Conservation (phyloP, 768 basidiomycete species). For the Lactifluus echinatus region DNA sequence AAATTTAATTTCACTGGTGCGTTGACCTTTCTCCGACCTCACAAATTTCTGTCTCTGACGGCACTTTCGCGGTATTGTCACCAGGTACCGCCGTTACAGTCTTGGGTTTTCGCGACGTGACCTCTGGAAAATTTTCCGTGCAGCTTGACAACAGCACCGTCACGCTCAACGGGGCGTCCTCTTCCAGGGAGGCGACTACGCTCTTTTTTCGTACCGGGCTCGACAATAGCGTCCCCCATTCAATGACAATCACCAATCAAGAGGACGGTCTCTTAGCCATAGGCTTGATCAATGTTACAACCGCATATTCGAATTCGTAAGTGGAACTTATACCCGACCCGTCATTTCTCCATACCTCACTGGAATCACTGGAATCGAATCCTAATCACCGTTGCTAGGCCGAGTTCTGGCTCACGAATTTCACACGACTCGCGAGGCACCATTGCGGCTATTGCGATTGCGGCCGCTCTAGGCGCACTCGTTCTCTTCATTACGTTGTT, state of each 20-base stretch:
- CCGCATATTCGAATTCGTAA: constrained; percentile 21
- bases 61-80: not conserved
- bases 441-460: constrained; percentile 57
- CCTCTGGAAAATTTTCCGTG: constrained; percentile 51
- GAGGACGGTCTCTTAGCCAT: constrained; percentile 38
- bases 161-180: constrained; percentile 41
- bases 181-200: constrained; percentile 43
- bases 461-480: constrained; percentile 43
- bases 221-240: constrained; percentile 40
- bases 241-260: constrained; percentile 45
- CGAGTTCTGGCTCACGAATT: constrained; percentile 1
- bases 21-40: constrained; percentile 18
- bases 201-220: constrained; percentile 60
- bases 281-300: constrained; percentile 44
- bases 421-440: constrained; percentile 38
- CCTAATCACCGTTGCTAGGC: not conserved
- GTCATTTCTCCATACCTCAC: not conserved
- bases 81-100: constrained; percentile 56
- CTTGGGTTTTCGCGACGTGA: constrained; percentile 49
- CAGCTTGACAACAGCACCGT: constrained; percentile 43
- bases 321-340: constrained; percentile 1
- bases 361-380: constrained; percentile 4
- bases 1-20: constrained; percentile 39
- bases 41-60: not conserved
- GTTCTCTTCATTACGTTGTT: constrained; percentile 38